Percentiles rank a stretch among this genome's conserved stretches.
Conservation (phyloP, 108 stramenopile species). For the Fragilaria crotonensis region DNA sequence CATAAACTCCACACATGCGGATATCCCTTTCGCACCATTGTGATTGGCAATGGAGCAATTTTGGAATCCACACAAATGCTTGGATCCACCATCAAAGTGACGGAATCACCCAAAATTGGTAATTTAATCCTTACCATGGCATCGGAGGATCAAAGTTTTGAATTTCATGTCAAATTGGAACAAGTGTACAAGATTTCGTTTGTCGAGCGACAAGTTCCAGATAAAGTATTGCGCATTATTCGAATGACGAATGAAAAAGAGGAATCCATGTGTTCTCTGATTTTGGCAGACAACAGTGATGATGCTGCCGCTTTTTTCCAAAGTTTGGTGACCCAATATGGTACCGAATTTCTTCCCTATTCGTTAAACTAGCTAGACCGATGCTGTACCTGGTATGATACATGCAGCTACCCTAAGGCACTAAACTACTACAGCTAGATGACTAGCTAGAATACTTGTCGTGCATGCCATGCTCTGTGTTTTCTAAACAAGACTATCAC, state of each 20-base stretch:
- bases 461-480: no score
- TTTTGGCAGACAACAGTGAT: constrained; percentile 36
- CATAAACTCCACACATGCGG: constrained; percentile 44
- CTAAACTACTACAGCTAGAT: no score
- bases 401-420: no score
- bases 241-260: constrained; percentile 42
- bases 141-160: constrained; percentile 60
- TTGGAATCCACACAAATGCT: constrained; percentile 66
- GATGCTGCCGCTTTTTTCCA: constrained; percentile 54
- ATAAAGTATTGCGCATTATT: constrained; percentile 37
- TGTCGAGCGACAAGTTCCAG: constrained; percentile 21
- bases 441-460: no score
- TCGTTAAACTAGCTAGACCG: not conserved
- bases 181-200: constrained; percentile 50
- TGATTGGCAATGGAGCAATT: constrained; percentile 80
- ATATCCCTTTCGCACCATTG: constrained; percentile 63
- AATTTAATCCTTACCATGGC: constrained; percentile 64
- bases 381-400: no score
- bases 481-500: no score
- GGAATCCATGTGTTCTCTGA: constrained; percentile 49
- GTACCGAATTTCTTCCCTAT: constrained; percentile 21
- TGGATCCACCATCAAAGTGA: constrained; percentile 45
- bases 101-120: constrained; percentile 54
- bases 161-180: constrained; percentile 66
- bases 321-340: constrained; percentile 41